A percentile compares a stretch with the other conserved stretches of the same genome.
Conservation (phyloP, 1,139 yeast species). For the Pichia cactophila region DNA sequence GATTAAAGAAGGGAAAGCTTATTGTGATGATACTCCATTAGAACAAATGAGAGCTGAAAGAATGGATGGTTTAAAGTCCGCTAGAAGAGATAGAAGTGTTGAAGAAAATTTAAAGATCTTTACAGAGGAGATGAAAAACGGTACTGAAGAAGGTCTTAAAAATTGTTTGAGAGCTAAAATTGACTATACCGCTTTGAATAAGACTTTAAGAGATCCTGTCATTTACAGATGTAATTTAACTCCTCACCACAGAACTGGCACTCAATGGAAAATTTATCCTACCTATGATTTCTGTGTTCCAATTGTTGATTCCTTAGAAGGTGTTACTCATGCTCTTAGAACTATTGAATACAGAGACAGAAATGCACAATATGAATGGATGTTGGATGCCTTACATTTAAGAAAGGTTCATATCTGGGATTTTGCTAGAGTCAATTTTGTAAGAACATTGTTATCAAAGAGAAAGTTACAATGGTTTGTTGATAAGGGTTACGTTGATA, state of each 20-base stretch:
- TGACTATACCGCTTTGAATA: constrained; percentile 81
- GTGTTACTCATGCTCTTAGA: constrained; percentile 94
- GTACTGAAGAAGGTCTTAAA: constrained; percentile 82
- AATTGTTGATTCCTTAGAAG: constrained; percentile 87
- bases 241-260: constrained; percentile 95
- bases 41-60: constrained; percentile 97
- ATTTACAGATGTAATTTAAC: constrained; percentile 92
- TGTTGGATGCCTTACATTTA: constrained; percentile 67
- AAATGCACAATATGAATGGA: constrained; percentile 96
- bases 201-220: constrained; percentile 94
- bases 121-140: constrained; percentile 85
- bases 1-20: constrained; percentile 93
- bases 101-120: constrained; percentile 85
- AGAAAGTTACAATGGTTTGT: constrained; percentile 98
- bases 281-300: constrained; percentile 98
- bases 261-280: constrained; percentile 90
- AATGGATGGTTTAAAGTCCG: constrained; percentile 89
- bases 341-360: constrained; percentile 97
- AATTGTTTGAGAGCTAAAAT: constrained; percentile 94
- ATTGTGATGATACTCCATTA: constrained; percentile 90
- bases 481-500: constrained; percentile 72
- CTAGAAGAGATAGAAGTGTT: constrained; percentile 81
- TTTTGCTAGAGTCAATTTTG: constrained; percentile 92
- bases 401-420: constrained; percentile 97
- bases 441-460: constrained; percentile 88